Base-by-base conservation (phyloP, 805 yeast genomes). In the Saturnispora sanitii region DNA sequence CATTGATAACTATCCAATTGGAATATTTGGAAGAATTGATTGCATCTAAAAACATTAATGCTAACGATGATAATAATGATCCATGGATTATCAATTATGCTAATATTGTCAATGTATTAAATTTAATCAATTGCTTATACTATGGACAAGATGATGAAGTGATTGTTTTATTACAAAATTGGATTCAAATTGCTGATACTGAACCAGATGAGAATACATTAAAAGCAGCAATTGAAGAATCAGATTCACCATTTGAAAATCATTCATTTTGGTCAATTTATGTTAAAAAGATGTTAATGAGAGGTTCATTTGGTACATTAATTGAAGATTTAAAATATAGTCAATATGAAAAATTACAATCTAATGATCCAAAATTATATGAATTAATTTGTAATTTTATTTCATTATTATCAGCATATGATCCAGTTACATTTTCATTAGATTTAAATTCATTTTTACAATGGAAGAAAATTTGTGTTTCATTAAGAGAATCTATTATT, bases 181-280 rank as follows among this genome's bases (percentile, higher is more conserved):
- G 92, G 92, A 65, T 79, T 20, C 82, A 82, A 52, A 67, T 75
- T 42, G 77, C 79, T 23, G 84, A 81, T 53, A 77, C 79, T 4
- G 73, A 74, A 48, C 88, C 88, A 1, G 75, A 70, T 43, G 64
- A 65, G 16, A 73, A 68, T 21, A 57, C 71, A 25, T 64, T 72
- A 4, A 70, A 74, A 39, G 64, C 57, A 33, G 70, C 71, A 8
- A 58, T 69, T 50, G 53, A 54, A 25, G 60, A 58, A 17, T 71
- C 66, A 1, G 61, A 55, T 35, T 41, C 49, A 25, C 78, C 77
- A 7, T 73, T 66, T 53, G 51, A 53, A 41, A 77, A 68, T 48
- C 65, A 72, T 2, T 61, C 61, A 32, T 82, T 82, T 50, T 82
- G 87, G 86, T 71, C 65, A n/a, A 55, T 65, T 22, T 71, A 75